phyloP scores from a whole-genome alignment of 768 basidiomycete genomes.

The Tulasnella sp. region DNA sequence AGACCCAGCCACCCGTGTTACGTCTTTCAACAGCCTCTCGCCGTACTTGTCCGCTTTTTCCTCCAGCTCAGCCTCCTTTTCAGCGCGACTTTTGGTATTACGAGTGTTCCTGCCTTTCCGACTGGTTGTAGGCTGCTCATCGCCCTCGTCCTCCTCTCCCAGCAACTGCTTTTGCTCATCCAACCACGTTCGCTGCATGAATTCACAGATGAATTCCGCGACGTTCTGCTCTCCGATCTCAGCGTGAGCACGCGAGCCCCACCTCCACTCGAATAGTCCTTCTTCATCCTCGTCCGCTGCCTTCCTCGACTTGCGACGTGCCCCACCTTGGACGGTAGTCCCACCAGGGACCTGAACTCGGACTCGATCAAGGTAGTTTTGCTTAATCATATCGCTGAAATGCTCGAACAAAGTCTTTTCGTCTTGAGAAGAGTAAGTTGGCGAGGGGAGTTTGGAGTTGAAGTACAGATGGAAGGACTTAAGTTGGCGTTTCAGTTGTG shows the following conservation, averaged over 20 bases:
- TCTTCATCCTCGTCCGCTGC: conserved; percentile 28
- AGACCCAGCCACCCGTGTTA: not conserved
- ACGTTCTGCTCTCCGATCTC: conserved; percentile 75
- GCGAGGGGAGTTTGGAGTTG: conserved; percentile 39
- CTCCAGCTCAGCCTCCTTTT: not conserved
- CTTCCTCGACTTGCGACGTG: conserved; percentile 28
- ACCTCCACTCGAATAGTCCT: conserved; percentile 60
- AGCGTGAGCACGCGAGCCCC: conserved; percentile 69
- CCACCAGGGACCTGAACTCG: conserved; percentile 28
- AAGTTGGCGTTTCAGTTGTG: conserved; percentile 56
- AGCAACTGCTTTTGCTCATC: not conserved
- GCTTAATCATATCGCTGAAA: conserved; percentile 50
- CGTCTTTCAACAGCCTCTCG: conserved; percentile 2
- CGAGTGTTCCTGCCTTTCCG: not conserved
- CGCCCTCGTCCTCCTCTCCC: conserved; percentile 32
- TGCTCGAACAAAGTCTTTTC: conserved; percentile 49
- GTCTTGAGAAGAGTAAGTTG: conserved; percentile 37
- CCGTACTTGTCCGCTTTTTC: not conserved
- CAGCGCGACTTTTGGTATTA: not conserved
- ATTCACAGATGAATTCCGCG: conserved; percentile 70
- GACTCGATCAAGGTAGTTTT: conserved; percentile 65
- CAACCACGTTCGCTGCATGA: conserved; percentile 37
- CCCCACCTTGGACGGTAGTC: conserved; percentile 30
- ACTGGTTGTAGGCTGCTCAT: conserved; percentile 22
- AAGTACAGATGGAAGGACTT: conserved; percentile 54